Conservation (phyloP, 257 asterid genomes). For the Linaria vulgaris region DNA sequence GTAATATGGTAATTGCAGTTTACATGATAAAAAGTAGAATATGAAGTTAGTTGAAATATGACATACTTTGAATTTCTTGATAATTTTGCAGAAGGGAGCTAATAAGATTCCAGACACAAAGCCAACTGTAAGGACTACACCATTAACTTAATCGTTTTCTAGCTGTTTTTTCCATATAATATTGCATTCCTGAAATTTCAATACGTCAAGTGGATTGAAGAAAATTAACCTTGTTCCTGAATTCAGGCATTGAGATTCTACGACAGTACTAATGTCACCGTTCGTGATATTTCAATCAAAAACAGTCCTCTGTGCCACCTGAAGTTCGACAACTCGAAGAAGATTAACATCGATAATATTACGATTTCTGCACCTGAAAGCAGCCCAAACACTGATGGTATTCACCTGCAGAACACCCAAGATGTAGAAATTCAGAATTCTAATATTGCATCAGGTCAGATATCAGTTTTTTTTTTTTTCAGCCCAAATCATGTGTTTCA, state of each 20-base stretch:
- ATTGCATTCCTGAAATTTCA: background rate
- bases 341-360: constrained; percentile 53
- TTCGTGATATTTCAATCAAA: constrained; percentile 47
- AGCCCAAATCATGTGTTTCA: background rate
- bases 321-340: constrained; percentile 66
- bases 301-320: constrained; percentile 82
- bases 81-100: constrained; percentile 40
- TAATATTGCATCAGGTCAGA: constrained; percentile 55
- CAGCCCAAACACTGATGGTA: constrained; percentile 86
- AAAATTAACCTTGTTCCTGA: background rate
- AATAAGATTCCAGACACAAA: constrained; percentile 39
- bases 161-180: background rate
- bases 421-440: constrained; percentile 72
- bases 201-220: background rate
- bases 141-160: background rate
- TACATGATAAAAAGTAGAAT: background rate
- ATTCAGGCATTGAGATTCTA: constrained; percentile 81
- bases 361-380: constrained; percentile 69
- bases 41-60: background rate
- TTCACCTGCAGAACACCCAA: constrained; percentile 81
- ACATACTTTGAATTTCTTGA: background rate
- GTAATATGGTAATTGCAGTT: constrained; percentile 25
- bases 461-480: background rate
- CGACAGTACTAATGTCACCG: constrained; percentile 47
- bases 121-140: constrained; percentile 65